Conservation (phyloP, 306 rosid genomes). For the Vigna nakashimae region DNA sequence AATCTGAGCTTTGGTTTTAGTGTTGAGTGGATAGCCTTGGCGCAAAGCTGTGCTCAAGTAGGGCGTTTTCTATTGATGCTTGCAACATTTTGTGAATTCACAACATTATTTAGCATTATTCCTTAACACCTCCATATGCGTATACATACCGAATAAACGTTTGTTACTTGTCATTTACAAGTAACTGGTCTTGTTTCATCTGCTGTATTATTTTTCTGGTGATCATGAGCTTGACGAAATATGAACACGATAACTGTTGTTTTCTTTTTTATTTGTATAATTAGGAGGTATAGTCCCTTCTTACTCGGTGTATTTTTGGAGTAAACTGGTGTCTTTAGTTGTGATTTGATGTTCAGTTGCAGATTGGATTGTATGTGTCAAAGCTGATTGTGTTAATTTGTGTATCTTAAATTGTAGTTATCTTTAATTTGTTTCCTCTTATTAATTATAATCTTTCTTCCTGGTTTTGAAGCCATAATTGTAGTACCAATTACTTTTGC, state of each 20-base stretch:
- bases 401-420: no score
- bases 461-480: not conserved
- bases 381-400: no score
- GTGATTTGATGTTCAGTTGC: no score
- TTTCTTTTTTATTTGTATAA: not conserved
- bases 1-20: constrained; percentile 43
- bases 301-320: no score
- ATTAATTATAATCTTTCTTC: not conserved
- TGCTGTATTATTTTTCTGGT: not conserved
- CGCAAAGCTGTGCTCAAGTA: constrained; percentile 37
- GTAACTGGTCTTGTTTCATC: not conserved
- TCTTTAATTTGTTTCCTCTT: not conserved
- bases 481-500: no score
- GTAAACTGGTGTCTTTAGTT: no score
- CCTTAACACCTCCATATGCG: not conserved
- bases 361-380: no score
- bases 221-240: not conserved
- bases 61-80: constrained; percentile 11
- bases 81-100: constrained; percentile 35
- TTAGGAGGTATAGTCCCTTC: no score
- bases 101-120: constrained; percentile 30
- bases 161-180: constrained; percentile 34
- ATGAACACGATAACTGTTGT: not conserved
- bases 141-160: constrained; percentile 37
- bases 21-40: constrained; percentile 42